Conservation (phyloP, 1,284 basidiomycete species). For the Cryptococcus floricola region DNA sequence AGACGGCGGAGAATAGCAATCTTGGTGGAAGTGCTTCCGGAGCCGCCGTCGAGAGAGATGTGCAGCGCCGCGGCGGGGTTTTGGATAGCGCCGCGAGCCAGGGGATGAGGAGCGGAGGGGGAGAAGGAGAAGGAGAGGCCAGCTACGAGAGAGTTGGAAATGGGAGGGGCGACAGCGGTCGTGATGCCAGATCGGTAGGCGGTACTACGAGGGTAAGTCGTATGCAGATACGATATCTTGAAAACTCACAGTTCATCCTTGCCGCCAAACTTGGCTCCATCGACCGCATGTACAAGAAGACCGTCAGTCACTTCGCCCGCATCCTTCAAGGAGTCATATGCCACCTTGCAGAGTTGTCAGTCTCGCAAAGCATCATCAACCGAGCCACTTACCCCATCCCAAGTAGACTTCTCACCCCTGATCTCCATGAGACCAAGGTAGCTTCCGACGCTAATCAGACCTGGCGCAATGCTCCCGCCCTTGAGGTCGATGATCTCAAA, state of each 20-base stretch:
- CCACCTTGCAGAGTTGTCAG: constrained; percentile 12
- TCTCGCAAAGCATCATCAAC: too few relatives aligned
- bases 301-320: constrained; percentile 61
- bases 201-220: constrained; percentile 17
- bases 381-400: constrained; percentile 55
- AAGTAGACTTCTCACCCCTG: constrained; percentile 59
- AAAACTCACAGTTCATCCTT: constrained; percentile 63
- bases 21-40: constrained; percentile 61
- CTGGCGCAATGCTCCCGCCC: constrained; percentile 48
- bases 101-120: constrained; percentile 59
- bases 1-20: constrained; percentile 65
- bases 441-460: constrained; percentile 48
- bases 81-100: constrained; percentile 66
- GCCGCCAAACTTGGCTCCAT: constrained; percentile 67
- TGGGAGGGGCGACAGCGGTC: constrained; percentile 55
- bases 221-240: too few relatives aligned
- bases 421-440: constrained; percentile 50
- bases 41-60: constrained; percentile 57
- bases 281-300: constrained; percentile 61
- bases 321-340: constrained; percentile 53
- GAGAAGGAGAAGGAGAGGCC: constrained; percentile 63
- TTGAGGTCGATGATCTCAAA: constrained; percentile 47
- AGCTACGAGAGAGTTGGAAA: constrained; percentile 51
- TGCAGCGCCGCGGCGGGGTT: constrained; percentile 69
- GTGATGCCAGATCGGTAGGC: constrained; percentile 58